Conservation (phyloP, 192 early-diverging fungal genomes). For the Coemansia sp. region DNA sequence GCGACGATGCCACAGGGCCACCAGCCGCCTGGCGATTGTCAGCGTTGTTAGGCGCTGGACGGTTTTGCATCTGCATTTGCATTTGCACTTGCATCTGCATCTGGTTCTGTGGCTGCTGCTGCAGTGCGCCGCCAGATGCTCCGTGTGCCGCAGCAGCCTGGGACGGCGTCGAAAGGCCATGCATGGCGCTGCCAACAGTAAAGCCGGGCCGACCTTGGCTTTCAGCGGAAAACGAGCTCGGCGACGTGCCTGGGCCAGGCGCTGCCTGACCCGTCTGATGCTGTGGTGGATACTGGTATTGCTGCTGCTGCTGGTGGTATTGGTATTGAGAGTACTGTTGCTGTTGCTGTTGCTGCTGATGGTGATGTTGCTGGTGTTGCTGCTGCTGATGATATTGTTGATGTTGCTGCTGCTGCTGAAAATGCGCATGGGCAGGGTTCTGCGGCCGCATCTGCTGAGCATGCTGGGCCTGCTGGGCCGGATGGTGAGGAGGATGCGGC, state of each 20-base stretch:
- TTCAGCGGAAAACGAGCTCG: background rate
- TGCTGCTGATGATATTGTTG: background rate
- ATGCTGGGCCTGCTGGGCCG: conserved; percentile 22
- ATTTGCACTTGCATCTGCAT: background rate
- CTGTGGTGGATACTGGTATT: conserved; percentile 16
- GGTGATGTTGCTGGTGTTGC: conserved; percentile 8
- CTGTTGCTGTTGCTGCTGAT: conserved; percentile 14
- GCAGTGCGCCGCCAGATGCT: conserved; percentile 1
- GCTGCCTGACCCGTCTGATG: conserved; percentile 10
- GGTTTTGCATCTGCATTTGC: conserved; percentile 5
- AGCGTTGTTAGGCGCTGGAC: background rate
- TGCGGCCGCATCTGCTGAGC: conserved; percentile 14
- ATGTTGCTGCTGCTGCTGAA: background rate
- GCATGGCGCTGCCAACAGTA: conserved; percentile 7
- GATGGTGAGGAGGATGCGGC: conserved; percentile 16
- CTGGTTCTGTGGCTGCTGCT: background rate
- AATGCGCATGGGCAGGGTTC: background rate
- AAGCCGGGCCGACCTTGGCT: background rate
- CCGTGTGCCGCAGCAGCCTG: background rate
- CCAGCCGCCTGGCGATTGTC: conserved; percentile 12
- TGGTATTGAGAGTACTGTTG: conserved; percentile 6
- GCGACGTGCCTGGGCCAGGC: conserved; percentile 8
- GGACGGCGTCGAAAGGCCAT: background rate
- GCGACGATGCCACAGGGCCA: background rate
- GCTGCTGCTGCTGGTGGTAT: conserved; percentile 10